Conservation (phyloP, 2,329 filamentous ascomycete genomes). For the Aspergillus sp. region DNA sequence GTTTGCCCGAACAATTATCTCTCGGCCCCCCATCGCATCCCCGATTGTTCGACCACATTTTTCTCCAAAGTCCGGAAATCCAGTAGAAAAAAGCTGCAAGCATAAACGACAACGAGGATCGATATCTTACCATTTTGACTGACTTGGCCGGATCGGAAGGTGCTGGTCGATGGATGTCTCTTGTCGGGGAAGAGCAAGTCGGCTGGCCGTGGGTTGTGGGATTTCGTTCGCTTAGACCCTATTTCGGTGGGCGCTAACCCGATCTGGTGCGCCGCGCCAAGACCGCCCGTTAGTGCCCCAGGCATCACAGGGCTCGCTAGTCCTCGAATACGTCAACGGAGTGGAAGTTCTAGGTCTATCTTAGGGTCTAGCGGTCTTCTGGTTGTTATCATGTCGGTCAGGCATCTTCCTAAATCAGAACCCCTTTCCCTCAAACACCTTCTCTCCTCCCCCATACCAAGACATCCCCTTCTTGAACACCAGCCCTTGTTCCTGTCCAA, state of each 20-base stretch:
- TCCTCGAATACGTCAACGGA: not conserved
- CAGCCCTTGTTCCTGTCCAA: constrained; percentile 82
- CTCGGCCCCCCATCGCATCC: constrained; percentile 2
- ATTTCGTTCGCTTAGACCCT: constrained; percentile 47
- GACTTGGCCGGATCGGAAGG: constrained; percentile 44
- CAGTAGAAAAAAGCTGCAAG: constrained; percentile 20
- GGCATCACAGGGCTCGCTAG: constrained; percentile 4
- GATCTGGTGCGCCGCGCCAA: constrained; percentile 23
- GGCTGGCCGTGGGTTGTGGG: constrained; percentile 41
- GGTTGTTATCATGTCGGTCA: not conserved
- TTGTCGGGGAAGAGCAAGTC: constrained; percentile 39
- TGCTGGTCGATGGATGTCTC: constrained; percentile 43
- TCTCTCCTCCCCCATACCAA: constrained; percentile 85
- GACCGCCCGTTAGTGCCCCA: constrained; percentile 20
- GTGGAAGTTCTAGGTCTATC: not conserved
- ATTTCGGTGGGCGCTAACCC: constrained; percentile 32
- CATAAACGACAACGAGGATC: constrained; percentile 17
- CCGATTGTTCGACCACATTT: constrained; percentile 10
- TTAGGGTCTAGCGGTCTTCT: not conserved
- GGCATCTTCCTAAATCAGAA: constrained; percentile 34
- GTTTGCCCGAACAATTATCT: constrained; percentile 3
- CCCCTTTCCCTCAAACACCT: constrained; percentile 56
- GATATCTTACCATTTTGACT: constrained; percentile 49
- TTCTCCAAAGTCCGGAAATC: constrained; percentile 23
- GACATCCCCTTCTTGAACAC: constrained; percentile 72